Evolutionary conservation across 805 yeast genomes (phyloP), one percentile per base, ranked within the genome.

Genomic region (Saccharomycopsis sp.): DNA sequence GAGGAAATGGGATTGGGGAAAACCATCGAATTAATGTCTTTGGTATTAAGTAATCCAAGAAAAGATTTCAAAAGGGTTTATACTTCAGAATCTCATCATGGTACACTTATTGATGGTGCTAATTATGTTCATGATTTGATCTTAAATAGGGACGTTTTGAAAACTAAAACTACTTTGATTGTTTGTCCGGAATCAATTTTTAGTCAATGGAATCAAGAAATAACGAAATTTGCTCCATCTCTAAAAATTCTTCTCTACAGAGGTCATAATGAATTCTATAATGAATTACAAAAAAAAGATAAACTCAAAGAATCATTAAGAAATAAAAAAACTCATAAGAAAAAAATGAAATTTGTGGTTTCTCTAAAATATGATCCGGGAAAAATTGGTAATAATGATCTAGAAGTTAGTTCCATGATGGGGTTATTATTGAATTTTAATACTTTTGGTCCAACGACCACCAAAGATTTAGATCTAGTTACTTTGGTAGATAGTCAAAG

Each of bases 1-100:
- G 98, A 89, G 52, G 98, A 92, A 58, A 92, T 92, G 98, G 98
- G 98, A 0, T 67, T 92, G 5, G 98, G 98, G 0, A 92, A 92
- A 54, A 89, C 98, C 0, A 76, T 92, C 3, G 98, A 92, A 55
- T 65, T 87, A 12, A 64, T 84, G 2, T 66, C 94, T 0, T 60
- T 89, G 30, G 60, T 81, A 0, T 53, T 76, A 2, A 52, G 77
- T 37, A 80, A 92, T 55, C 76, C 64, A 25, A 60, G 96, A 13
- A 44, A 37, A 27, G 49, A 46, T 23, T 34, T 34, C 14, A 25
- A 34, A 21, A 25, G 26, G 31, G 20, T 40, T 25, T 13, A 17
- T 8, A 18, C 42, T 10, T 14, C 29, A 12, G 21, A 39, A 15
- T 6, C 23, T 10, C 29, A 28, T 17, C 21, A 29, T 12, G 47